Percentiles rank a stretch among this genome's conserved stretches.
Conservation (phyloP, 1,284 basidiomycete genomes). For the Marasmius sp. region DNA sequence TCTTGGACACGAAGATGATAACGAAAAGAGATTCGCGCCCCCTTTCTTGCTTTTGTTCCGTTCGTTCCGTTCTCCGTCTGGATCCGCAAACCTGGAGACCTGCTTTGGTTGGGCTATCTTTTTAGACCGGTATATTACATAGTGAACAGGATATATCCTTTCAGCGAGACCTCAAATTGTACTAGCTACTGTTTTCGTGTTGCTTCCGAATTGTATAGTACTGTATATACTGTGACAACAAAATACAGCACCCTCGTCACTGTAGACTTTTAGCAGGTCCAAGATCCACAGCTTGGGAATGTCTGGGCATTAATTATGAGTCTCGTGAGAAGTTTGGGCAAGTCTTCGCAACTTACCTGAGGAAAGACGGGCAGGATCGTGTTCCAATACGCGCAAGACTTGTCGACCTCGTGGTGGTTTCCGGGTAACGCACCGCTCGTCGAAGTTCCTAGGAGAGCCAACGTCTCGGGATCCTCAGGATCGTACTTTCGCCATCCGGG, state of each 20-base stretch:
- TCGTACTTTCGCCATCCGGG: constrained; percentile 27
- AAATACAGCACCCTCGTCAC: neutral
- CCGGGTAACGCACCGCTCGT: constrained; percentile 24
- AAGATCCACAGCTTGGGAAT: constrained; percentile 29
- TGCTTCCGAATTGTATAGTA: neutral
- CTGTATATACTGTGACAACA: neutral
- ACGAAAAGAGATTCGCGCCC: no score
- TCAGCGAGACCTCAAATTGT: no score
- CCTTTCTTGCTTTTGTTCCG: no score
- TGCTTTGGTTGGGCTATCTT: no score
- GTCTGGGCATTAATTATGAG: constrained; percentile 12
- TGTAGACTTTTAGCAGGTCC: constrained; percentile 23
- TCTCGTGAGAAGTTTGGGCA: neutral
- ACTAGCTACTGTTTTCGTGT: neutral
- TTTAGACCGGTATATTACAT: no score
- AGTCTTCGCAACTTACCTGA: constrained; percentile 17
- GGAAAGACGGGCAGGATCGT: constrained; percentile 28
- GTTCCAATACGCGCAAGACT: constrained; percentile 31
- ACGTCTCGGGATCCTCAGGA: constrained; percentile 21
- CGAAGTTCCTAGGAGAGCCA: constrained; percentile 27
- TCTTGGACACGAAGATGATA: no score
- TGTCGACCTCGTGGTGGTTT: constrained; percentile 25
- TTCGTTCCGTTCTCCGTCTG: no score
- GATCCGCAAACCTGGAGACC: no score
- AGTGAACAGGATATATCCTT: no score